Conservation (phyloP, 139 green algal genomes). For the Picochlorum sp. region DNA sequence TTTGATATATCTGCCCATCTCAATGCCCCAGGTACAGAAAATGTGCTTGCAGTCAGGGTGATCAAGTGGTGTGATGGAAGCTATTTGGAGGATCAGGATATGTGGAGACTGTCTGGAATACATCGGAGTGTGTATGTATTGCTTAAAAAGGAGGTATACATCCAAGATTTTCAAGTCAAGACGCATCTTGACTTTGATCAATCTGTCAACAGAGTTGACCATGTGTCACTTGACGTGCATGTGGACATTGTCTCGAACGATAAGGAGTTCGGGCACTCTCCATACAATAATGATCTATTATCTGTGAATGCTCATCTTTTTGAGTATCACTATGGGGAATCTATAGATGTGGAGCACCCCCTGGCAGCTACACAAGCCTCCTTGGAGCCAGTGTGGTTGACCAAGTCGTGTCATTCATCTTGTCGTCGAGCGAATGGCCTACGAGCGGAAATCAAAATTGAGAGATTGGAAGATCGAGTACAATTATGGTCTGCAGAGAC, state of each 20-base stretch:
- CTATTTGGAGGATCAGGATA: constrained; percentile 96
- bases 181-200: constrained; percentile 43
- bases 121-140: constrained; percentile 73
- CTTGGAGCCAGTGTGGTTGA: too few relatives aligned
- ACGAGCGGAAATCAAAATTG: too few relatives aligned
- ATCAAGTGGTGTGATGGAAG: constrained; percentile 89
- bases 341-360: too few relatives aligned
- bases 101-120: constrained; percentile 92
- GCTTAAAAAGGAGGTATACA: constrained; percentile 47
- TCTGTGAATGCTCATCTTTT: too few relatives aligned
- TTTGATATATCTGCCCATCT: constrained; percentile 70
- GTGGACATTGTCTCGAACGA: neutral
- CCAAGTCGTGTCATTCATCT: too few relatives aligned
- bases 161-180: constrained; percentile 56
- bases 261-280: too few relatives aligned
- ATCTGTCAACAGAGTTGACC: neutral
- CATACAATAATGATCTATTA: too few relatives aligned
- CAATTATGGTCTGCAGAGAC: constrained; percentile 72
- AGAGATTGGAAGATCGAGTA: too few relatives aligned
- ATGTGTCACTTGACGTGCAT: constrained; percentile 24
- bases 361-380: too few relatives aligned
- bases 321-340: too few relatives aligned
- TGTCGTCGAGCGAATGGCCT: too few relatives aligned
- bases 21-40: constrained; percentile 34
- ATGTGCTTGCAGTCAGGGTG: constrained; percentile 63